A percentile compares a stretch with the other conserved stretches of the same genome.
phyloP scores from a whole-genome alignment of 2,329 filamentous ascomycete genomes.

The Aspergillus piperis region DNA sequence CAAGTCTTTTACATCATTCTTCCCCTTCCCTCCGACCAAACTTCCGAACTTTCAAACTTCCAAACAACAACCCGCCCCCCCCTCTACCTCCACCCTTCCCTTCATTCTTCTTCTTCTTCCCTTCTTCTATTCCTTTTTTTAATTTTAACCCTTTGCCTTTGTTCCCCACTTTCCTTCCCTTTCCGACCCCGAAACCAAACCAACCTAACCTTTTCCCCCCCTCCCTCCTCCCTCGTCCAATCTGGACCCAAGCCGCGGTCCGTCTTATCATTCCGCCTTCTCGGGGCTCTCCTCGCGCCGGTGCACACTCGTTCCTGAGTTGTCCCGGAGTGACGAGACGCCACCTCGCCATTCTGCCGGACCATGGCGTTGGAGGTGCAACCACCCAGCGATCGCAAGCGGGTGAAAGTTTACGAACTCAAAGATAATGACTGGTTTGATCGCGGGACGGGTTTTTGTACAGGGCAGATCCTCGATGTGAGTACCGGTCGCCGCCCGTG shows the following conservation, averaged over 20 bases:
- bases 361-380: conserved; percentile 52
- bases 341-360: conserved; percentile 34
- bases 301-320: conserved; percentile 38
- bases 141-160: conserved; percentile 22
- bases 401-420: conserved; percentile 99
- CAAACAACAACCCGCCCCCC: conserved; percentile 12
- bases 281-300: conserved; percentile 35
- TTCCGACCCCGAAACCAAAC: conserved; percentile 1
- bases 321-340: conserved; percentile 43
- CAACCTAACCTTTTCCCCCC: neutral
- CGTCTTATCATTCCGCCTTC: conserved; percentile 17
- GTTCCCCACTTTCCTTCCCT: conserved; percentile 19
- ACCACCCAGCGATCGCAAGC: conserved; percentile 53
- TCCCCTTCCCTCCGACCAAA: conserved; percentile 13
- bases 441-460: conserved; percentile 93
- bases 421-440: conserved; percentile 99
- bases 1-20: conserved; percentile 9
- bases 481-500: conserved; percentile 35
- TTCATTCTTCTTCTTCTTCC: conserved; percentile 7
- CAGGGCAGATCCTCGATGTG: conserved; percentile 73
- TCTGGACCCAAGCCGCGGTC: conserved; percentile 16
- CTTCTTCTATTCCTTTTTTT: conserved; percentile 21
- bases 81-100: conserved; percentile 1
- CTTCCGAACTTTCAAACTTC: conserved; percentile 26
- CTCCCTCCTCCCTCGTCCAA: conserved; percentile 14